Evolutionary conservation across 352 stramenopile species (phyloP).

Genomic region (Pythium insidiosum): DNA sequence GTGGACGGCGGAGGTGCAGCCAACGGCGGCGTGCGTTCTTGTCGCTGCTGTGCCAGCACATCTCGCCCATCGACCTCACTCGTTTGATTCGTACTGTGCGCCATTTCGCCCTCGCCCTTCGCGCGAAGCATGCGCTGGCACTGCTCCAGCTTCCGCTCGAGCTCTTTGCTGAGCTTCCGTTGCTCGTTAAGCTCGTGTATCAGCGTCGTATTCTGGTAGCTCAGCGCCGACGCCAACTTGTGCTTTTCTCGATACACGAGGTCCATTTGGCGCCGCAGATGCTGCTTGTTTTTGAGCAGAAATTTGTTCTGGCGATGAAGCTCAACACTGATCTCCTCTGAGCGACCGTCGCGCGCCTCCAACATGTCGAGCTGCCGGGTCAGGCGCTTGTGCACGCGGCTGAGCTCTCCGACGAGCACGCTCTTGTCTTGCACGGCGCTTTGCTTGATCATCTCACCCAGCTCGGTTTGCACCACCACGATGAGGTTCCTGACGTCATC

Average conservation of each 20-base stretch:
- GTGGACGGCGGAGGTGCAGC: no score
- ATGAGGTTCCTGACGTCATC: constrained; percentile 48
- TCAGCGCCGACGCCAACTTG: constrained; percentile 62
- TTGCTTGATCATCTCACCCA: constrained; percentile 44
- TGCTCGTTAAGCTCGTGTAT: constrained; percentile 56
- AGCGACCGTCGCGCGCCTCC: constrained; percentile 35
- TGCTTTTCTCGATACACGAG: constrained; percentile 50
- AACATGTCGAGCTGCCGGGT: constrained; percentile 42
- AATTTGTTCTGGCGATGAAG: constrained; percentile 70
- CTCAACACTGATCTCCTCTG: constrained; percentile 55
- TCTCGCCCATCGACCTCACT: no score
- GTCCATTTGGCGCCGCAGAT: constrained; percentile 60
- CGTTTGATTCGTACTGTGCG: no score
- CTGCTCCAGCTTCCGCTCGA: constrained; percentile 34
- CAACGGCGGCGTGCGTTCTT: no score
- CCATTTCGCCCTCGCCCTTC: no score
- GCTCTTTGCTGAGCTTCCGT: constrained; percentile 54
- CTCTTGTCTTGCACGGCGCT: constrained; percentile 63
- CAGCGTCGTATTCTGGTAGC: constrained; percentile 58
- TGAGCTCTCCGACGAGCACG: constrained; percentile 43
- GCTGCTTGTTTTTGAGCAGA: constrained; percentile 63
- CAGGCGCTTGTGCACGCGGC: constrained; percentile 58
- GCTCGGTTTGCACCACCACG: constrained; percentile 52
- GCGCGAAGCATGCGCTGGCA: no score
- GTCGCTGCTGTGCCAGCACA: no score